Percentiles rank a stretch among this genome's conserved stretches.
Evolutionary conservation across 495 filamentous ascomycete genomes (phyloP).

Genomic region (Aspergillus egyptiacus): DNA sequence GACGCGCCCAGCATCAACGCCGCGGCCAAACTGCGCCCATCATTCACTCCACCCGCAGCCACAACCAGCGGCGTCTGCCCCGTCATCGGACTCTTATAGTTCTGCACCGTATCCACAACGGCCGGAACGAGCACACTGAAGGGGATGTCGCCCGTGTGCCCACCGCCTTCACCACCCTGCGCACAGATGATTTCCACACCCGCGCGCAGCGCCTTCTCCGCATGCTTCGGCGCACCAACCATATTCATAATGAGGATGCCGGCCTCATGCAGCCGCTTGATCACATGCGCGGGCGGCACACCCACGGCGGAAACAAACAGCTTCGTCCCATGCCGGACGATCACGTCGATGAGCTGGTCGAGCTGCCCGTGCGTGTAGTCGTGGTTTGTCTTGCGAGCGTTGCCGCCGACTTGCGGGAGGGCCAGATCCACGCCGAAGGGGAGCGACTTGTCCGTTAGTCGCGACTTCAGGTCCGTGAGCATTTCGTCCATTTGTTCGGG

Average conservation of each 20-base stretch:
- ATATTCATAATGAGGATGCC: slow-evolving; percentile 89
- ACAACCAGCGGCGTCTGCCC: slow-evolving; percentile 59
- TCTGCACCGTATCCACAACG: slow-evolving; percentile 63
- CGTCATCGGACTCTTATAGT: slow-evolving; percentile 51
- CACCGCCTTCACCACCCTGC: slow-evolving; percentile 75
- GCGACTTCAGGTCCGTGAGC: slow-evolving; percentile 73
- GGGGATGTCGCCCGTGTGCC: slow-evolving; percentile 73
- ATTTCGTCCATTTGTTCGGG: slow-evolving; percentile 70
- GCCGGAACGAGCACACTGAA: slow-evolving; percentile 67
- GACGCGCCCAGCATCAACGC: slow-evolving; percentile 67
- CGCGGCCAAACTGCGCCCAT: slow-evolving; percentile 64
- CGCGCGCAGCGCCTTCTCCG: slow-evolving; percentile 69
- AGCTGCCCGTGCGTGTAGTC: slow-evolving; percentile 84
- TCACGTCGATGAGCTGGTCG: slow-evolving; percentile 74
- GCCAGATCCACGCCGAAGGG: slow-evolving; percentile 87
- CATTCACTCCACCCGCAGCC: slow-evolving; percentile 68
- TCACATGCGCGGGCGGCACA: slow-evolving; percentile 62
- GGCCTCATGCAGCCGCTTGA: slow-evolving; percentile 65
- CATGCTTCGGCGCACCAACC: slow-evolving; percentile 88
- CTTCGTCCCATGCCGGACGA: slow-evolving; percentile 67
- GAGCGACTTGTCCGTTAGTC: slow-evolving; percentile 53
- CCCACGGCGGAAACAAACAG: slow-evolving; percentile 82
- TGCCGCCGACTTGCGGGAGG: slow-evolving; percentile 74
- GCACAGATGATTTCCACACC: slow-evolving; percentile 83
- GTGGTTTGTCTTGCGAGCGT: slow-evolving; percentile 79